Base-by-base conservation (phyloP, 2,329 filamentous ascomycete species). In the Colletotrichum falcatum region DNA sequence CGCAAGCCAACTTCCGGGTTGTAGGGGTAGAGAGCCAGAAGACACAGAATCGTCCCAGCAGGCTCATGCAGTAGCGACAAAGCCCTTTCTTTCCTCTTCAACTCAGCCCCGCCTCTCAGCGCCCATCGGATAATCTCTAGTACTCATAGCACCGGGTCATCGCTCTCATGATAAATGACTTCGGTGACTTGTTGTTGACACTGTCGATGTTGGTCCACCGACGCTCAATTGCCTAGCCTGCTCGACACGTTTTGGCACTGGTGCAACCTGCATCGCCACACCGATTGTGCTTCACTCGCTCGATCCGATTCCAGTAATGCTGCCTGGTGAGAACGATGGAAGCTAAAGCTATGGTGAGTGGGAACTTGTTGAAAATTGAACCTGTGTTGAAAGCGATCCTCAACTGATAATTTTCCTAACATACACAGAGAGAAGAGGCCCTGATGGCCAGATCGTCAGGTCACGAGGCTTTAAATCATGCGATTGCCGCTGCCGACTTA, bases 401-500 rank as follows among this genome's bases (percentile, higher is more conserved):
- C n/a, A n/a, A 39, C 61, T 69, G 39, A 69, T 61, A 48, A 48
- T 20, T 12, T 5, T 33, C 30, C 33, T 30, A 23, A 14, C 6
- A 14, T 16, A 2, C 44, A 84, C 44, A 84, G 82, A 78, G 77
- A 72, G 80, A 80, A 71, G 82, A 84, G 76, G 76, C 77, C 75
- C 75, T 82, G 55, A 74, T 80, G 60, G 74, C 75, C 71, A 77
- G 74, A 70, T 79, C 79, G 60, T 78, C 70, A 55, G 81, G 80
- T 71, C 76, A 78, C 66, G 89, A 90, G 74, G 94, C 94, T 53
- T 85, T 98, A 65, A 84, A 90, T 61, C 88, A 93, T 78, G 91
- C 94, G 60, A 94, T 97, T 77, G 84, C 87, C 73, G 93, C 92
- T 5, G 92, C 91, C 28, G 94, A 98, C 78, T 83, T 92, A 61